Conservation (phyloP, 1,284 basidiomycete species). For the Cutaneotrichosporon sp. region DNA sequence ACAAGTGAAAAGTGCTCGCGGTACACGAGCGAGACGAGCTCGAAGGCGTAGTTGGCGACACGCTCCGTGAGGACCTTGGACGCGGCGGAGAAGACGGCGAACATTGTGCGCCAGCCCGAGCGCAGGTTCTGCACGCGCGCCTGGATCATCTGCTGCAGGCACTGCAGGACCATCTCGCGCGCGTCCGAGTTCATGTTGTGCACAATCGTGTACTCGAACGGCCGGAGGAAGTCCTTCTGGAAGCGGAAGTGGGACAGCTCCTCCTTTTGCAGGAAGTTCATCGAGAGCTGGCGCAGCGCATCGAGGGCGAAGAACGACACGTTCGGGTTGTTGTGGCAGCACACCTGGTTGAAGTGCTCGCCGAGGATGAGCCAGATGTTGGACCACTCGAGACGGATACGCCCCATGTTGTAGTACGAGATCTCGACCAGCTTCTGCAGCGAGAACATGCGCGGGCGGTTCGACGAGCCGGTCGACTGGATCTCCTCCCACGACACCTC, state of each 20-base stretch:
- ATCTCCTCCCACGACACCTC: conserved; percentile 99
- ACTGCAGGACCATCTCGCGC: conserved; percentile 97
- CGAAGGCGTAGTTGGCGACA: conserved; percentile 91
- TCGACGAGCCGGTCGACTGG: conserved; percentile 89
- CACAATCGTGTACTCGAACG: conserved; percentile 97
- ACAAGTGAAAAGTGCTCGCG: conserved; percentile 88
- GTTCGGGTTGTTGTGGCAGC: conserved; percentile 96
- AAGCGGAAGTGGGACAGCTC: conserved; percentile 98
- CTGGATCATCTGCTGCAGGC: conserved; percentile 98
- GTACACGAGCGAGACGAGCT: conserved; percentile 90
- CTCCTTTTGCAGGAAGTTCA: conserved; percentile 99
- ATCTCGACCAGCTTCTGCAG: conserved; percentile 99
- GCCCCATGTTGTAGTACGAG: conserved; percentile 99
- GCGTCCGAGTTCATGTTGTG: conserved; percentile 95
- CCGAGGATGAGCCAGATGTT: conserved; percentile 97
- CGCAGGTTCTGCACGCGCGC: conserved; percentile 91
- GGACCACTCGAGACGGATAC: conserved; percentile 98
- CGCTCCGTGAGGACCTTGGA: conserved; percentile 95
- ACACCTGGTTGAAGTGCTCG: conserved; percentile 99
- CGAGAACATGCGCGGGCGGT: conserved; percentile 93
- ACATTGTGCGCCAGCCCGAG: conserved; percentile 99
- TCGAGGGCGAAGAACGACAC: conserved; percentile 98
- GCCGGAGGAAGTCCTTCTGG: conserved; percentile 98
- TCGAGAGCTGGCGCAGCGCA: conserved; percentile 94
- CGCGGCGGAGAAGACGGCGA: conserved; percentile 95